Evolutionary conservation across 805 yeast genomes (phyloP), one percentile per base, ranked within the genome.

Genomic region (Spathaspora hagerdaliae): DNA sequence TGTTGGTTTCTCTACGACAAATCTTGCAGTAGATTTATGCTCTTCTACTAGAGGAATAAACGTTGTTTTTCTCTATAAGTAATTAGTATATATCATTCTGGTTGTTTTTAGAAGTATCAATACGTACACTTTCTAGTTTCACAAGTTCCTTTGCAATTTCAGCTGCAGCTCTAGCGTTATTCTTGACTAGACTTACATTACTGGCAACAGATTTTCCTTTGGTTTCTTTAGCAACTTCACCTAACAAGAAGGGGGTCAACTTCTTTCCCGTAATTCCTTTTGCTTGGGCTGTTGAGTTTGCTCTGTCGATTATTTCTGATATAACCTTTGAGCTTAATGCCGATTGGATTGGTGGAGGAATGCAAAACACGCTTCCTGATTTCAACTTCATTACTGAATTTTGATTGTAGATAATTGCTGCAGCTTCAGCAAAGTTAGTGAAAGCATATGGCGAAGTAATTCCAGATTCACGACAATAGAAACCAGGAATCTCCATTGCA

Each of bases 391-490:
- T 69, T 9, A 29, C 32, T 2, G 55, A 45, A 44, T 59, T 63
- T 39, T 69, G 74, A 47, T 69, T 60, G 51, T 77, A 63, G 12
- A 89, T 73, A 37, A 85, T 71, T 6, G 61, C 55, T 0, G 96
- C 96, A 1, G 92, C 89, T 14, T 78, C 77, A 2, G 49, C 48
- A 43, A 80, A 74, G 5, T 69, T 52, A n/a, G 60, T 54, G 53
- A 88, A 82, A 24, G 74, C 71, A 58, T 79, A 85, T 0, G 95
- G 95, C 1, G 94, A 84, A 41, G 53, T 52, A 4, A 83, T 78
- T 1, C 92, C 91, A 1, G 95, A 85, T 49, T 85, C 87, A 38
- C 87, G 67, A 19, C 87, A 77, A 62, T 84, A 89, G 55, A 89
- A 89, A 0, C 96, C 96, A 0, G 97, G 97, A 5, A 45, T 19